These are phyloP conservation scores for Suillus americanus DNA, from an alignment of 768 basidiomycete genomes.

Conservation along the genomic window DNA sequence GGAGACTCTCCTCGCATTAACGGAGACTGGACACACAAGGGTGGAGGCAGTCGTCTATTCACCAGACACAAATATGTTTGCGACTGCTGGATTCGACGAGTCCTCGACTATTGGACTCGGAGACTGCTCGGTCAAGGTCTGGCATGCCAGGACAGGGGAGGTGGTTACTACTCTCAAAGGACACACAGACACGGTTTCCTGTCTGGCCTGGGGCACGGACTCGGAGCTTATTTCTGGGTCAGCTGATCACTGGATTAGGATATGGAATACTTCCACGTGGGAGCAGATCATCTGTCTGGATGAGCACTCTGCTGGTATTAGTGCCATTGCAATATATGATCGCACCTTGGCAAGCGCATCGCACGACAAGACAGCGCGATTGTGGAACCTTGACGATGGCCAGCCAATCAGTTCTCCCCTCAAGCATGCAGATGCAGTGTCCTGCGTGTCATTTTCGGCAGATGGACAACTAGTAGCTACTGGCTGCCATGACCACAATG, in stretches of 20 bases:
- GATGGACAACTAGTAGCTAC: neutral
- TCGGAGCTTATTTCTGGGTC: neutral
- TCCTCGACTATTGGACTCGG: neutral
- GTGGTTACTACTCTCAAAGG: neutral
- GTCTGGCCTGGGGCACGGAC: neutral
- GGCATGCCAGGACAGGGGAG: neutral
- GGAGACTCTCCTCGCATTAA: neutral
- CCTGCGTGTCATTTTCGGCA: neutral
- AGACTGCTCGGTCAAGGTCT: neutral
- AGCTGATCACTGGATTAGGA: neutral
- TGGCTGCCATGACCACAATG: neutral
- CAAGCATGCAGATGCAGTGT: neutral
- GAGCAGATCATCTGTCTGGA: neutral
- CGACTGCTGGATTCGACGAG: neutral
- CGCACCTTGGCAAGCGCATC: neutral
- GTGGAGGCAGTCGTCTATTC: neutral
- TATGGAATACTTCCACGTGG: neutral
- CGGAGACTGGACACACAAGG: neutral
- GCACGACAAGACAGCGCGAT: neutral
- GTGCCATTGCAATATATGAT: neutral
- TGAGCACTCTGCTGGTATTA: neutral
- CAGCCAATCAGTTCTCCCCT: neutral
- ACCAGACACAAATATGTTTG: neutral
- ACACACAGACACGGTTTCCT: neutral
- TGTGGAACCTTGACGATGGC: neutral